phyloP scores from a whole-genome alignment of 805 yeast species.

The Kuraishia molischiana region DNA sequence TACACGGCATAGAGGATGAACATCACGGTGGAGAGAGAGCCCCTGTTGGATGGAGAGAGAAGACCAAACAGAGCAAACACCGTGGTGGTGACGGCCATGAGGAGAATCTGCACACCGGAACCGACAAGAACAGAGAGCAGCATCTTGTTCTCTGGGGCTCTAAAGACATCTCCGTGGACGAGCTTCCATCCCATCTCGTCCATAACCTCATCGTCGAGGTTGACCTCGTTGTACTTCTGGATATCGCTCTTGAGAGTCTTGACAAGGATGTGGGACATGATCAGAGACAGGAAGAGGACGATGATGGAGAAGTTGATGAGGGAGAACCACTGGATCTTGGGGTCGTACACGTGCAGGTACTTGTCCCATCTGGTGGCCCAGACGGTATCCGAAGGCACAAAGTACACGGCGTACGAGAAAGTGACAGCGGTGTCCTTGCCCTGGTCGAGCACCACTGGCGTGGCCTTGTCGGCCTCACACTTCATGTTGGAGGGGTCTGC shows the following conservation, averaged over 20 bases:
- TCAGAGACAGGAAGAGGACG: conserved; percentile 64
- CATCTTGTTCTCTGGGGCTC: conserved; percentile 19
- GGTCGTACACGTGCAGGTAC: conserved; percentile 84
- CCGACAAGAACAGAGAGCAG: conserved; percentile 76
- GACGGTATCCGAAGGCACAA: conserved; percentile 57
- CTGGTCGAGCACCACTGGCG: conserved; percentile 38
- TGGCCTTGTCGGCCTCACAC: conserved; percentile 14
- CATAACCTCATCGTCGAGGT: conserved; percentile 75
- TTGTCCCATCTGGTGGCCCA: conserved; percentile 99
- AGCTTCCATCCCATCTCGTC: conserved; percentile 98
- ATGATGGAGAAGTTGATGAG: conserved; percentile 77
- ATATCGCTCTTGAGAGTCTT: conserved; percentile 82
- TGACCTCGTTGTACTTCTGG: conserved; percentile 79
- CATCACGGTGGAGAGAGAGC: conserved; percentile 85
- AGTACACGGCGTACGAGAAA: conserved; percentile 78
- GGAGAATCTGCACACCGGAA: conserved; percentile 74
- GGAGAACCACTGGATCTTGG: conserved; percentile 94
- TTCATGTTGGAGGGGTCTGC: conserved; percentile 5
- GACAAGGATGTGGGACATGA: conserved; percentile 70
- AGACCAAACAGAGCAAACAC: conserved; percentile 82
- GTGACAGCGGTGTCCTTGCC: conserved; percentile 47
- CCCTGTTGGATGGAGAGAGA: conserved; percentile 90
- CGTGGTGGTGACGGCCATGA: conserved; percentile 66
- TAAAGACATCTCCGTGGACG: conserved; percentile 51
- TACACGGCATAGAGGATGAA: conserved; percentile 73